A percentile compares a stretch with the other conserved stretches of the same genome.
These are phyloP conservation scores for Globisporangium cylindrosporum DNA, from an alignment of 352 stramenopile species.

Conservation along the genomic window DNA sequence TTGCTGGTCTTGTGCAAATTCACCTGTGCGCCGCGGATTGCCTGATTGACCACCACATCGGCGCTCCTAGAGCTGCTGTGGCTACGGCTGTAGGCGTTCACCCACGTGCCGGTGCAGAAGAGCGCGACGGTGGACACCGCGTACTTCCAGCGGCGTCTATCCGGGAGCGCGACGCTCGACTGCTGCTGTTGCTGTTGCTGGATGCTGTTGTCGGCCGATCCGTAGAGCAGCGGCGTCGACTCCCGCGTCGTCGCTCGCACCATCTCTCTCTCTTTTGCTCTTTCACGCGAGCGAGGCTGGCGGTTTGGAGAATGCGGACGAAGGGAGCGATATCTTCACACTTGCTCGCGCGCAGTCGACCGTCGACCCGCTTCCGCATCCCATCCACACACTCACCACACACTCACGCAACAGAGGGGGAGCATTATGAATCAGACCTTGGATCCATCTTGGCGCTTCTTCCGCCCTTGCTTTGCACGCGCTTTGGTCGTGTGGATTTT, in stretches of 20 bases:
- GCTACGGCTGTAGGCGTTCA: conserved; percentile 15
- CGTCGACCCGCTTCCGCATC: no score
- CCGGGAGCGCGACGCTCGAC: not conserved
- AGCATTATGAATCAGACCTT: conserved; percentile 5
- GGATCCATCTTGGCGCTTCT: not conserved
- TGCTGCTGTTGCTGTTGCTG: not conserved
- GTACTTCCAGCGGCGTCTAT: conserved; percentile 11
- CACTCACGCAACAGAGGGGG: not conserved
- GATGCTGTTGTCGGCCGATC: conserved; percentile 16
- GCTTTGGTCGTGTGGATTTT: not conserved
- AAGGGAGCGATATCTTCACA: not conserved
- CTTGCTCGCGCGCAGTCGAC: not conserved
- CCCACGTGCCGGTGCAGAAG: conserved; percentile 24
- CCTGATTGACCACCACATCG: not conserved
- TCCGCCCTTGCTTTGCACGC: conserved; percentile 1
- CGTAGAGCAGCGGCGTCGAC: conserved; percentile 34
- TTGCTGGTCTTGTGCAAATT: conserved; percentile 8
- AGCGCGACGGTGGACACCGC: conserved; percentile 18
- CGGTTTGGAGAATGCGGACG: not conserved
- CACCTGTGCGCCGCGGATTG: conserved; percentile 1
- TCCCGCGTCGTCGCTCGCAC: conserved; percentile 17
- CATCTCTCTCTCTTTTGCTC: not conserved
- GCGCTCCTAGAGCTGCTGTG: not conserved
- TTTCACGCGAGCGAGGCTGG: not conserved
- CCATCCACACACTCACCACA: not conserved